These are phyloP conservation scores for Penicillium silybi DNA, from an alignment of 495 filamentous ascomycete species.

Conservation along the genomic window DNA sequence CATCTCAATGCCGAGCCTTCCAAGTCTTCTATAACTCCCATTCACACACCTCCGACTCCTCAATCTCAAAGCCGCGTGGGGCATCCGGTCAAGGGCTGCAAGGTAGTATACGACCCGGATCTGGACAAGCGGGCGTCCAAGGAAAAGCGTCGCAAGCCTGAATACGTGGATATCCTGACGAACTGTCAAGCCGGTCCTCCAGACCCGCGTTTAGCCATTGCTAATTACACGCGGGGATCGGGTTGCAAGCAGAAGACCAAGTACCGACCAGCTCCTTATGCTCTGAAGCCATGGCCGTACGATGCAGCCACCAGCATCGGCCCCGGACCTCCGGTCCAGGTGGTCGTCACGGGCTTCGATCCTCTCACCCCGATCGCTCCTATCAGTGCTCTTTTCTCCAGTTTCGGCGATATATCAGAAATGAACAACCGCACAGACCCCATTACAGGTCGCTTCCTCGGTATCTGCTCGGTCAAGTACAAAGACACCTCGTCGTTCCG, in stretches of 20 bases:
- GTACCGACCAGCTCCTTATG: constrained; percentile 72
- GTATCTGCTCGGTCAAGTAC: constrained; percentile 87
- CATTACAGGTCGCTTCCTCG: constrained; percentile 85
- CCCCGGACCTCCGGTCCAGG: constrained; percentile 80
- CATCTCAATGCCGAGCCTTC: constrained; percentile 11
- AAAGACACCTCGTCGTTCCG: constrained; percentile 62
- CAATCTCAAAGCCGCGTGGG: constrained; percentile 60
- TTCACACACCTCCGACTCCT: constrained; percentile 46
- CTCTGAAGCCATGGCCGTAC: constrained; percentile 69
- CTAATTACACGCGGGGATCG: constrained; percentile 52
- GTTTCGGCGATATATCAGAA: constrained; percentile 83
- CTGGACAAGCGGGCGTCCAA: constrained; percentile 57
- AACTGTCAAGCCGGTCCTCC: constrained; percentile 62
- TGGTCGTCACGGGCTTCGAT: constrained; percentile 92
- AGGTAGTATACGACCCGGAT: constrained; percentile 71
- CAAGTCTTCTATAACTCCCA: constrained; percentile 42
- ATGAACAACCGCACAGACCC: constrained; percentile 90
- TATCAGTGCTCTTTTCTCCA: constrained; percentile 74
- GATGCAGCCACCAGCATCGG: constrained; percentile 78
- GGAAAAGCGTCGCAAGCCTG: constrained; percentile 66
- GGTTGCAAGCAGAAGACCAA: constrained; percentile 68
- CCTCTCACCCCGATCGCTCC: constrained; percentile 76
- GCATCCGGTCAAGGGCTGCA: constrained; percentile 62
- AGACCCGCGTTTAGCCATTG: constrained; percentile 72
- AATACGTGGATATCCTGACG: constrained; percentile 66